These are phyloP conservation scores for Microsporum ferrugineum DNA, from an alignment of 2,329 filamentous ascomycete species.

Conservation along the genomic window DNA sequence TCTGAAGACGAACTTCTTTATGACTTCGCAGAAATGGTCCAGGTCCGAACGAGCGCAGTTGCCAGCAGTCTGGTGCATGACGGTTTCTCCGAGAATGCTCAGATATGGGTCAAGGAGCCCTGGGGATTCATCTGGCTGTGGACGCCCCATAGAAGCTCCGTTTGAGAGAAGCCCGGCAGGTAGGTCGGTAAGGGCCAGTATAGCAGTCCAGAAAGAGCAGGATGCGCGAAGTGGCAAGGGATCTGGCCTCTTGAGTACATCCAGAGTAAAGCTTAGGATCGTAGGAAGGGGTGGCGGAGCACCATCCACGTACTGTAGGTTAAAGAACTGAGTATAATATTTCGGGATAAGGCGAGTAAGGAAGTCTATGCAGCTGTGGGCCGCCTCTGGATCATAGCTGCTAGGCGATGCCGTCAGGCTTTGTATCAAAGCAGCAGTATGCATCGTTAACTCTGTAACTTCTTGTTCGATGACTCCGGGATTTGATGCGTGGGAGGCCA, in stretches of 20 bases:
- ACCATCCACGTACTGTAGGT: constrained; percentile 18
- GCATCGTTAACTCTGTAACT: constrained; percentile 27
- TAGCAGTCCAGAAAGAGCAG: constrained; percentile 33
- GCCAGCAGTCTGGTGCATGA: constrained; percentile 33
- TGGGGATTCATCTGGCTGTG: constrained; percentile 17
- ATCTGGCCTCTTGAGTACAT: constrained; percentile 31
- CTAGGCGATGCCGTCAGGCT: constrained; percentile 27
- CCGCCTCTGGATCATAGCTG: constrained; percentile 32
- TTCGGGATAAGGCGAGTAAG: constrained; percentile 33
- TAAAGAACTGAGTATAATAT: constrained; percentile 30
- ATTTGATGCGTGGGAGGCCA: constrained; percentile 32
- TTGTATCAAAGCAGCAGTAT: constrained; percentile 30
- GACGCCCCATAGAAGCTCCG: constrained; percentile 10
- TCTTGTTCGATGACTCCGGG: constrained; percentile 26
- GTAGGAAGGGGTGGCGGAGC: constrained; percentile 23
- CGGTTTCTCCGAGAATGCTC: constrained; percentile 28
- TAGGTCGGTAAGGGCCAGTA: constrained; percentile 26
- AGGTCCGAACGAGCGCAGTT: constrained; percentile 37
- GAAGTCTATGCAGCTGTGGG: constrained; percentile 37
- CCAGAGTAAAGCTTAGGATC: constrained; percentile 32
- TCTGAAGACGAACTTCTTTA: constrained; percentile 33
- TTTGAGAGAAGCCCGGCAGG: constrained; percentile 8
- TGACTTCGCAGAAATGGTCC: constrained; percentile 31
- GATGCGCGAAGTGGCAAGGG: constrained; percentile 38
- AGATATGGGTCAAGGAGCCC: constrained; percentile 27